Percentiles rank a stretch among this genome's conserved stretches.
Conservation (phyloP, 768 basidiomycete genomes). For the Inosperma sp. region DNA sequence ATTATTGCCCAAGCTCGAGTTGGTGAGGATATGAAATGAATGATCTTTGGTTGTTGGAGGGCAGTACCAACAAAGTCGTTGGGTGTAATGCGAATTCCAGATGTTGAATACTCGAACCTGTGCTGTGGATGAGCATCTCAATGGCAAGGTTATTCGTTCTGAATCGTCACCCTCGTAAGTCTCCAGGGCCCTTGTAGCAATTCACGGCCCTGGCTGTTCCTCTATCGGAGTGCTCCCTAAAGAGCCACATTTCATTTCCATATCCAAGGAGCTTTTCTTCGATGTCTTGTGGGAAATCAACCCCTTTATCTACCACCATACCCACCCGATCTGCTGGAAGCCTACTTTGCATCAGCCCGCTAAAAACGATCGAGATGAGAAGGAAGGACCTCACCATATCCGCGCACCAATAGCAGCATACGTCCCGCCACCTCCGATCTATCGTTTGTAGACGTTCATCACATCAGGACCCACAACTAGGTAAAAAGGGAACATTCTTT, state of each 20-base stretch:
- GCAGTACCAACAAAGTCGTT: constrained; percentile 55
- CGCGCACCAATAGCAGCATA: constrained; percentile 78
- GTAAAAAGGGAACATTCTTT: constrained; percentile 22
- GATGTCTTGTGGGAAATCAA: constrained; percentile 64
- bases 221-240: constrained; percentile 51
- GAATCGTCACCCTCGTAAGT: constrained; percentile 55
- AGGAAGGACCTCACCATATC: too few species aligned
- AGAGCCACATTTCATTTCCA: constrained; percentile 75
- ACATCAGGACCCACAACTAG: neutral
- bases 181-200: constrained; percentile 68
- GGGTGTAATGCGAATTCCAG: constrained; percentile 66
- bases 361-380: too few species aligned
- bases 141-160: constrained; percentile 6
- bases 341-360: too few species aligned
- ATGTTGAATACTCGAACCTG: constrained; percentile 78
- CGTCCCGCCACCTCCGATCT: constrained; percentile 90
- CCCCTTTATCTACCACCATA: constrained; percentile 81
- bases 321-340: constrained; percentile 59
- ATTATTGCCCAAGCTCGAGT: constrained; percentile 61
- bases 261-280: constrained; percentile 53
- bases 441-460: constrained; percentile 1
- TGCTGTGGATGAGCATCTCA: neutral
- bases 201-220: constrained; percentile 73
- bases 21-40: constrained; percentile 89
- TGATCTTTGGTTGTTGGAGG: constrained; percentile 44